These are phyloP conservation scores for Trametes sp. DNA, from an alignment of 1,284 basidiomycete species.

Conservation along the genomic window DNA sequence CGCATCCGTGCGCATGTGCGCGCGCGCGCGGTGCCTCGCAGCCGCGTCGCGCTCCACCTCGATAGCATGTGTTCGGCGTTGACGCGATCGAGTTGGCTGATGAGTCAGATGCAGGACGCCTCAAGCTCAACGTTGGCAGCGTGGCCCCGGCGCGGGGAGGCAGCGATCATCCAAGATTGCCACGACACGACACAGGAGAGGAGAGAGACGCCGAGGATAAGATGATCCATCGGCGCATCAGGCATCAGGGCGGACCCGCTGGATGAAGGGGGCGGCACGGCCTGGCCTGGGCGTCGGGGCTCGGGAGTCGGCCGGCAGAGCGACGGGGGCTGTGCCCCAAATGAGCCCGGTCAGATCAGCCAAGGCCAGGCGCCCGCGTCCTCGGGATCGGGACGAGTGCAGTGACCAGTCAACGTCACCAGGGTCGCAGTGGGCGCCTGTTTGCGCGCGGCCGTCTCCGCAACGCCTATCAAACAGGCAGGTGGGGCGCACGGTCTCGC, in stretches of 20 bases:
- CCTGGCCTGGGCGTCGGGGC: constrained; percentile 13
- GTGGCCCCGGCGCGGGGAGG: neutral
- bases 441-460: constrained; percentile 26
- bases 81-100: neutral
- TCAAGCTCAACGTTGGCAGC: neutral
- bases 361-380: constrained; percentile 1
- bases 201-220: constrained; percentile 4
- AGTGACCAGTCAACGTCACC: constrained; percentile 20
- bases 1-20: neutral
- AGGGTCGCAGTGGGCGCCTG: constrained; percentile 16
- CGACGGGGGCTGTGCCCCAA: constrained; percentile 19
- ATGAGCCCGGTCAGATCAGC: constrained; percentile 15
- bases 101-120: no score
- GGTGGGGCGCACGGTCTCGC: constrained; percentile 17
- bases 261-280: constrained; percentile 1
- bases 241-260: constrained; percentile 16
- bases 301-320: constrained; percentile 17
- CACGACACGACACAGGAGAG: neutral
- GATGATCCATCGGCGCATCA: constrained; percentile 14
- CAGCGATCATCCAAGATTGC: neutral
- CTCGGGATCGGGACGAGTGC: constrained; percentile 4
- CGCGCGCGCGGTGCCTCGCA: neutral
- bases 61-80: neutral
- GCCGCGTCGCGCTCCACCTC: neutral
- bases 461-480: constrained; percentile 21